Conservation (phyloP, 495 filamentous ascomycete genomes). For the Penicillium simplicissimum region DNA sequence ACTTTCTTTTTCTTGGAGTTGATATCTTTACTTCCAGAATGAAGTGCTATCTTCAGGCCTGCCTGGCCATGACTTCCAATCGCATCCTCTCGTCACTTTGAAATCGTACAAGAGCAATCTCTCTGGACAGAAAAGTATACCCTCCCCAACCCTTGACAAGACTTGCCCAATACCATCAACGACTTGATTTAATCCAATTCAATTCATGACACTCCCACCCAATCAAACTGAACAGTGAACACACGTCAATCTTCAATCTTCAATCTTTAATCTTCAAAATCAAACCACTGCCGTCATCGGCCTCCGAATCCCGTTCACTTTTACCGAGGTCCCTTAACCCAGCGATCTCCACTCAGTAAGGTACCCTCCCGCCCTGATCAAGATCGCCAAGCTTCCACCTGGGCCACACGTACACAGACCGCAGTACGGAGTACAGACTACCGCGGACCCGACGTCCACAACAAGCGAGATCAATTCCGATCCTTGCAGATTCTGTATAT, state of each 20-base stretch:
- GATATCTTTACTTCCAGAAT: background rate
- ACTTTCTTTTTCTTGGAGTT: background rate
- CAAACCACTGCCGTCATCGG: background rate
- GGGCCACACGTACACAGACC: background rate
- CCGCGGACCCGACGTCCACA: background rate
- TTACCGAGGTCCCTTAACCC: slow-evolving; percentile 17
- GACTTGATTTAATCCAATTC: background rate
- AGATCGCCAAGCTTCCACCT: background rate
- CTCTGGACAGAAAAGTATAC: too few relatives aligned
- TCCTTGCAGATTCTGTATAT: background rate
- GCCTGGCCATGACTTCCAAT: background rate
- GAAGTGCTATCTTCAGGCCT: slow-evolving; percentile 1
- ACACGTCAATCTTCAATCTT: background rate
- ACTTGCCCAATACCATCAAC: background rate
- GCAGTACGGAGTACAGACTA: background rate
- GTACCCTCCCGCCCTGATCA: background rate
- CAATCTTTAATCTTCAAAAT: background rate
- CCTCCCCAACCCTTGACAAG: too few relatives aligned
- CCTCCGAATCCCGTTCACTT: background rate
- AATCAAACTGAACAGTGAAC: background rate
- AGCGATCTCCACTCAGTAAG: too few relatives aligned
- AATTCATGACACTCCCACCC: background rate
- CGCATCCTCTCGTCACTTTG: background rate
- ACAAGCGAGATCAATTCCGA: background rate
- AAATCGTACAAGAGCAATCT: background rate